Base-by-base conservation (phyloP, 176 grass and related monocot genomes). In the Melocanna baccifera region DNA sequence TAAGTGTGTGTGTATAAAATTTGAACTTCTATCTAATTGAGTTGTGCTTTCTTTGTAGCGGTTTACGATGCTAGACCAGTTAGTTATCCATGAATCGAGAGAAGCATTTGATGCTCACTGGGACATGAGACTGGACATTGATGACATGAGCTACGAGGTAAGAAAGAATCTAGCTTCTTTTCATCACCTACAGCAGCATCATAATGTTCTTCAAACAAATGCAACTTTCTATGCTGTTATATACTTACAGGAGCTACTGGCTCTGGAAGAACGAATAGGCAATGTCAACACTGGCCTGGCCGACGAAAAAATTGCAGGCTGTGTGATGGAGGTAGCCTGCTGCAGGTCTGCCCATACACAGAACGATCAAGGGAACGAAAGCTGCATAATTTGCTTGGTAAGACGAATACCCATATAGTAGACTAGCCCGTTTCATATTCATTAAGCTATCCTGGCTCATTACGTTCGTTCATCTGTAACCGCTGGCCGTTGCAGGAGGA, bases 111-210 rank as follows among this genome's bases (percentile, higher is more conserved):
- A 99, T 89, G 91, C 89, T 87, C 88, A 99, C 77, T 85, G 88
- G 87, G 97, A 86, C 58, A 88, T 99, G 97, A 89, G 91, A 76
- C 83, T 99, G 55, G 97, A 99, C 83, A 89, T 96, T 82, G 97
- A 99, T 52, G 87, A 96, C 81, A 96, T 99, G 97, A 92, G 93
- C 79, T 99, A 99, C 15, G 97, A 99, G 89, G 97, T 92, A 77
- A 71, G 73, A 58, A 82, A 61, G 26, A 30, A 59, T 80, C 76
- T 43, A 43, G 6, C 51, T 57, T 78, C 5, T 67, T 10, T 5
- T n/a, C 66, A 14, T 56, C 41, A 36, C 20, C 51, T 9, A 47
- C 12, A 56, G 16, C 37, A 66, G 37, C 56, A 59, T 50, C 25
- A 20, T 36, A 56, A 50, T 75, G 46, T 57, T 85, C 16, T 18